phyloP scores from a whole-genome alignment of 305 asterid species.

The Fraxinus ornus region DNA sequence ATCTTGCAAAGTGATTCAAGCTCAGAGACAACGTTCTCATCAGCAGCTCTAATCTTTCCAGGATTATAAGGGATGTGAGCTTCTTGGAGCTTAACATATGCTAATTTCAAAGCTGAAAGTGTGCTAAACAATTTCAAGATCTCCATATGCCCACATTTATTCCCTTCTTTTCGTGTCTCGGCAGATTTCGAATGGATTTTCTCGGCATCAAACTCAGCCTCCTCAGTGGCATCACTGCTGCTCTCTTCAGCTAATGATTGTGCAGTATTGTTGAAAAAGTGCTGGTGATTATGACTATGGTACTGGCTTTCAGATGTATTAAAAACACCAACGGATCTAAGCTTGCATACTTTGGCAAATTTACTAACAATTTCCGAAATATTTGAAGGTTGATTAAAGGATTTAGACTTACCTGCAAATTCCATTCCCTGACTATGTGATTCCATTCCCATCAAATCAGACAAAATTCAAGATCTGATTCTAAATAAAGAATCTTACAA shows the following conservation, averaged over 20 bases:
- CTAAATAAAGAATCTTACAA: slow-evolving; percentile 15
- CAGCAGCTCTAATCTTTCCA: slow-evolving; percentile 56
- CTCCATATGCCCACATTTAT: slow-evolving; percentile 36
- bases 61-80: slow-evolving; percentile 72
- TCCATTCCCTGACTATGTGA: slow-evolving; percentile 40
- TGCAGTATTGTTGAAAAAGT: slow-evolving; percentile 18
- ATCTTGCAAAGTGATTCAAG: slow-evolving; percentile 51
- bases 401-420: slow-evolving; percentile 40
- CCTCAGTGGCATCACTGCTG: slow-evolving; percentile 30
- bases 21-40: slow-evolving; percentile 45
- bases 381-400: slow-evolving; percentile 48
- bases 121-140: slow-evolving; percentile 51
- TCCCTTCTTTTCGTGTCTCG: slow-evolving; percentile 29
- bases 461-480: slow-evolving; percentile 27
- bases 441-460: slow-evolving; percentile 38
- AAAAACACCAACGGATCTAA: slow-evolving; percentile 74
- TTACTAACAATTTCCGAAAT: slow-evolving; percentile 45
- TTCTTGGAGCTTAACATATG: slow-evolving; percentile 72
- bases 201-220: slow-evolving; percentile 23
- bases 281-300: slow-evolving; percentile 21
- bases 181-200: slow-evolving; percentile 24
- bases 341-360: slow-evolving; percentile 46
- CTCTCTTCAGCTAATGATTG: slow-evolving; percentile 36
- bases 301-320: slow-evolving; percentile 32
- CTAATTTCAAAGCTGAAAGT: slow-evolving; percentile 53